A percentile compares a stretch with the other conserved stretches of the same genome.
These are phyloP conservation scores for Polytolypa hystricis DNA, from an alignment of 2,329 filamentous ascomycete genomes.

Conservation along the genomic window DNA sequence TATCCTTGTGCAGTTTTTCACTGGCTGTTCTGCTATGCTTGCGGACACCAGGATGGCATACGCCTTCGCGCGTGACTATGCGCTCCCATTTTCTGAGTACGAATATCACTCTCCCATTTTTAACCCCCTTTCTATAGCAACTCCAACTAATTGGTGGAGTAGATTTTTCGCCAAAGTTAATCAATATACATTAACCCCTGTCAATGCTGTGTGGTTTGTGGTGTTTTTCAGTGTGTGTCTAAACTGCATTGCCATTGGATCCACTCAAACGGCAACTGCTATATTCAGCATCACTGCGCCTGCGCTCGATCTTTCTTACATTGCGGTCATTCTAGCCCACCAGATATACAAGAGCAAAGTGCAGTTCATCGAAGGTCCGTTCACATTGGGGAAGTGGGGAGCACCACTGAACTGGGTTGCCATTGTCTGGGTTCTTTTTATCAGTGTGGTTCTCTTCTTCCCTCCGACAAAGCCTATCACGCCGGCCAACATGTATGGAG, in stretches of 20 bases:
- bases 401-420: conserved; percentile 45
- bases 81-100: conserved; percentile 49
- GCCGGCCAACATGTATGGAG: conserved; percentile 35
- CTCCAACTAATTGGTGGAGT: conserved; percentile 1
- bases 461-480: conserved; percentile 39
- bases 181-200: conserved; percentile 43
- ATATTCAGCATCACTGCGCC: conserved; percentile 45
- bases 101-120: conserved; percentile 7
- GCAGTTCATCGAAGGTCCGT: conserved; percentile 47
- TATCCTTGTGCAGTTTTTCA: conserved; percentile 55
- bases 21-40: conserved; percentile 52
- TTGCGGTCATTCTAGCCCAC: conserved; percentile 50
- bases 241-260: conserved; percentile 38
- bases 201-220: conserved; percentile 55
- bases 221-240: conserved; percentile 45
- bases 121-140: conserved; percentile 1
- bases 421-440: conserved; percentile 51
- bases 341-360: conserved; percentile 43
- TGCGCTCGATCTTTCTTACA: conserved; percentile 43
- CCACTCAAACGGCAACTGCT: conserved; percentile 34
- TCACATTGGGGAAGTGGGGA: conserved; percentile 46
- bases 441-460: conserved; percentile 50
- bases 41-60: conserved; percentile 53
- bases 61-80: conserved; percentile 49
- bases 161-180: conserved; percentile 46